These are phyloP conservation scores for Lenwebbia sp. DNA, from an alignment of 345 rosid species.

Conservation along the genomic window DNA sequence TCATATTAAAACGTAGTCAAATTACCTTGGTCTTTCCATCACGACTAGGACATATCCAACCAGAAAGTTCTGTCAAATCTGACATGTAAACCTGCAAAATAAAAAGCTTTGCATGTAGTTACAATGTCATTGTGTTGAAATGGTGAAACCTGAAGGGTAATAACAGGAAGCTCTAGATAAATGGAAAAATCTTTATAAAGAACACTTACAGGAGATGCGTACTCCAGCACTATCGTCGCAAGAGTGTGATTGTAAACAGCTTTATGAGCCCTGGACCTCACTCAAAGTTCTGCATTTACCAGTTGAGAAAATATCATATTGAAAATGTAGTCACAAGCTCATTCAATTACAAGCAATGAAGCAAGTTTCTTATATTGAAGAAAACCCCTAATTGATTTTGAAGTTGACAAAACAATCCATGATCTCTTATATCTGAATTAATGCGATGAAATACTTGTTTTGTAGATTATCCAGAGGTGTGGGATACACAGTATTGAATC, in stretches of 20 bases:
- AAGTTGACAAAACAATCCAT: too few species aligned
- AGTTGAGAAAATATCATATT: background rate
- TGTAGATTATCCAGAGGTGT: too few species aligned
- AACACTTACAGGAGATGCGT: constrained; percentile 79
- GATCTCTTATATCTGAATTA: too few species aligned
- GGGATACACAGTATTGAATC: too few species aligned
- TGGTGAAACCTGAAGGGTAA: too few species aligned
- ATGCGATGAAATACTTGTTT: too few species aligned
- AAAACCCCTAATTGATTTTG: too few species aligned
- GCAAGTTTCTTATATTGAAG: too few species aligned
- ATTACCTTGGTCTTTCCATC: constrained; percentile 59
- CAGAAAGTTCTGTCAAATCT: constrained; percentile 67
- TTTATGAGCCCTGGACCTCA: constrained; percentile 19
- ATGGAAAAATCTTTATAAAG: background rate
- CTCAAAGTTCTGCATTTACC: constrained; percentile 31
- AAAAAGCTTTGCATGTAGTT: background rate
- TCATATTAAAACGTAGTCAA: background rate
- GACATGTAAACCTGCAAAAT: constrained; percentile 61
- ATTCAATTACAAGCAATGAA: too few species aligned
- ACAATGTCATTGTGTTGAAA: background rate
- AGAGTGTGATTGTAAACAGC: constrained; percentile 67
- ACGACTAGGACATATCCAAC: constrained; percentile 84
- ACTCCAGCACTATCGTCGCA: constrained; percentile 66
- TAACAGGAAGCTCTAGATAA: background rate
- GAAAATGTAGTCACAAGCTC: too few species aligned